Base-by-base conservation (phyloP, 1,284 basidiomycete genomes). In the Polyporus tsugae region DNA sequence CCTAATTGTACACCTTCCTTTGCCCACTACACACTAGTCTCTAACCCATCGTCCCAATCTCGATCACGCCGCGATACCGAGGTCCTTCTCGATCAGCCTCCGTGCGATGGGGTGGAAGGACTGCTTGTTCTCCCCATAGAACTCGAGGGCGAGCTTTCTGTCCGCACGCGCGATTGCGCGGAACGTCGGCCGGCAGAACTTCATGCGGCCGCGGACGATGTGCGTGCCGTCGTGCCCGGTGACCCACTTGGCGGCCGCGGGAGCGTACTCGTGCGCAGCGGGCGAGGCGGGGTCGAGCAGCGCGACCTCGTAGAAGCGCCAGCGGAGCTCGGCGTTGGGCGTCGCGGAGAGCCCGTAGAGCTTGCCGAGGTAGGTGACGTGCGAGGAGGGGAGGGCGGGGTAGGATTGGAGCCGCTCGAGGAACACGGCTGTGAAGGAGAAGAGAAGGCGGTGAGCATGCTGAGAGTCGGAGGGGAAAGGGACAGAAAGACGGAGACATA, bases 41-140 rank as follows among this genome's bases (percentile, higher is more conserved):
- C 17, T 15, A 10, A 36, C 4, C 19, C 42, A 0, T 15, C 19
- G 35, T 49, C 44, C 22, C 11, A 22, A 25, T 7, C 46, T 11
- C 29, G 29, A 19, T 55, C 29, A 55, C 17, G 52, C 52, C 13
- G 60, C 60, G 25, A 62, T n/a, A 19, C 49, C 64, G 36, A 66
- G 64, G 17, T 66, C 64, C 52, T 91, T 92, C 70, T 91, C 91
- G 72, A 95, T 91, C 74, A 93, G 74, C 75, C 84, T 87, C 73
- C 87, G 81, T 36, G 93, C 93, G 69, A 95, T 93, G 0, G 93
- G 91, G 79, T 95, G 93, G 83, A 94, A 95, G 33, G 83, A 82
- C 11, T 77, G 77, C 77, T 87, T 87, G 70, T 86, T 79, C 57
- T 79, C 81, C 57, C 76, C 75, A 77, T 91, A 95, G 39, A 81